phyloP scores from a whole-genome alignment of 2,329 filamentous ascomycete genomes.

The Colletotrichum chlorophyti region DNA sequence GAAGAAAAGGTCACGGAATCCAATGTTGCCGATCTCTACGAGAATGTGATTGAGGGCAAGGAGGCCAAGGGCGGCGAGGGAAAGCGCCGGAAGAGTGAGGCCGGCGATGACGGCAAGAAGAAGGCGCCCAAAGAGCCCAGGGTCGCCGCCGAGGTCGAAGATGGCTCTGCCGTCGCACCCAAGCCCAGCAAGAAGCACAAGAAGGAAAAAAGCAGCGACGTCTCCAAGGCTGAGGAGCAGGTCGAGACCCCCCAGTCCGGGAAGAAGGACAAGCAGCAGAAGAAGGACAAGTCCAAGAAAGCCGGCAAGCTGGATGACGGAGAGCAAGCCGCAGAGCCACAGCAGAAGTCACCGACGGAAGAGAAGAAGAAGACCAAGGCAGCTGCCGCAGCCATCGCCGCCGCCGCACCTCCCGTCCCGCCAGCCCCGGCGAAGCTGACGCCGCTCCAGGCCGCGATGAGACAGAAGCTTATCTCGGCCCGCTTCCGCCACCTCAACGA shows the following conservation, averaged over 20 bases:
- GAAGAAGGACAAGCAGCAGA: conserved; percentile 45
- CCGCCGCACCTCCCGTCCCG: conserved; percentile 42
- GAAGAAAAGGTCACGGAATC: conserved; percentile 63
- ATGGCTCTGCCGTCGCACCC: conserved; percentile 20
- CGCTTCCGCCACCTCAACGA: conserved; percentile 98
- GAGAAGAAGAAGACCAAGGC: conserved; percentile 28
- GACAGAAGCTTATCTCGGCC: conserved; percentile 90
- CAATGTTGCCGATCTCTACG: conserved; percentile 82
- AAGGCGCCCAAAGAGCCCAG: conserved; percentile 38
- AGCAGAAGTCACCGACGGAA: conserved; percentile 9
- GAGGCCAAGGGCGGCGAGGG: conserved; percentile 30
- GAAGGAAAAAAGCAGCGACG: conserved; percentile 33
- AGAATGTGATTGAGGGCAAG: conserved; percentile 78
- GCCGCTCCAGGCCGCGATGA: conserved; percentile 92
- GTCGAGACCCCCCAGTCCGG: conserved; percentile 32
- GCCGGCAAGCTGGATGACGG: conserved; percentile 13
- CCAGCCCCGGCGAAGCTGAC: conserved; percentile 72
- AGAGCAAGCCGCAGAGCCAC: conserved; percentile 30
- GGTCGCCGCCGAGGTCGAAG: conserved; percentile 30
- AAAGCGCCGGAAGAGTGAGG: conserved; percentile 25
- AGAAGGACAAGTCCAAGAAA: conserved; percentile 34
- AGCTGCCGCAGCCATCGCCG: conserved; percentile 32
- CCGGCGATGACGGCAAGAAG: conserved; percentile 25
- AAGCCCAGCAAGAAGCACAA: conserved; percentile 25
- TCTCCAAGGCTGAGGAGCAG: conserved; percentile 31